phyloP scores from a whole-genome alignment of 495 filamentous ascomycete species.

The Paragyromitra xinjiangensis region DNA sequence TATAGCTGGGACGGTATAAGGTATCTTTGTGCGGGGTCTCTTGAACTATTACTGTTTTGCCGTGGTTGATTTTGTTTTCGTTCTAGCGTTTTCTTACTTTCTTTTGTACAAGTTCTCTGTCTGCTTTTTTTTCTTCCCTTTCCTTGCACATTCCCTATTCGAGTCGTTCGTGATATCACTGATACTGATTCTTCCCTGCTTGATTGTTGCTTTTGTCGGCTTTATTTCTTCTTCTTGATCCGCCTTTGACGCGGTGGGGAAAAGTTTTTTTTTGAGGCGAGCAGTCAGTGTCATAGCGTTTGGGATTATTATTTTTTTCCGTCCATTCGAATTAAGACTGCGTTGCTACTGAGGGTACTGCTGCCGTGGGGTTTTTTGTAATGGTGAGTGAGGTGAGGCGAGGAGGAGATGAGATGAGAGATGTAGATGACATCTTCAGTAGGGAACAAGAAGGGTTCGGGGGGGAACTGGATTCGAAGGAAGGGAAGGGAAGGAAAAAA shows the following conservation, averaged over 20 bases:
- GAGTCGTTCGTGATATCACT: conserved; percentile 33
- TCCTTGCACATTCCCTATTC: conserved; percentile 37
- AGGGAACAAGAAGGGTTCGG: neutral
- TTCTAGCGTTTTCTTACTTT: conserved; percentile 33
- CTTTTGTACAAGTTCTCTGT: conserved; percentile 26
- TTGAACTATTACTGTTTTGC: conserved; percentile 16
- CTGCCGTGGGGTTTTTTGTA: conserved; percentile 23
- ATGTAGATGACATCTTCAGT: conserved; percentile 7
- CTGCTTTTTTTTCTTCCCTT: conserved; percentile 23
- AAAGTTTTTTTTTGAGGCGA: neutral
- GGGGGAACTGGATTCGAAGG: neutral
- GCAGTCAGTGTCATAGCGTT: conserved; percentile 13
- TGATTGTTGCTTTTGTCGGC: conserved; percentile 23
- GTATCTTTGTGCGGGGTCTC: conserved; percentile 20
- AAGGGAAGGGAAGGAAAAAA: too few relatives aligned
- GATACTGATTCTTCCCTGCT: conserved; percentile 25
- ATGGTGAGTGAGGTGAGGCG: conserved; percentile 7
- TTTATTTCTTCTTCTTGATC: conserved; percentile 35
- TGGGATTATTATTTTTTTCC: neutral
- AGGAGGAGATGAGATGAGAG: conserved; percentile 26
- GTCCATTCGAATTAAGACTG: conserved; percentile 24
- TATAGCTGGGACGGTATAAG: conserved; percentile 1
- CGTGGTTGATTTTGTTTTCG: neutral
- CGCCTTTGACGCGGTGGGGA: conserved; percentile 15
- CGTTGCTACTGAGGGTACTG: conserved; percentile 26